Percentiles rank a stretch among this genome's conserved stretches.
Conservation (phyloP, 1,284 basidiomycete species). For the Pterulicium gracile region DNA sequence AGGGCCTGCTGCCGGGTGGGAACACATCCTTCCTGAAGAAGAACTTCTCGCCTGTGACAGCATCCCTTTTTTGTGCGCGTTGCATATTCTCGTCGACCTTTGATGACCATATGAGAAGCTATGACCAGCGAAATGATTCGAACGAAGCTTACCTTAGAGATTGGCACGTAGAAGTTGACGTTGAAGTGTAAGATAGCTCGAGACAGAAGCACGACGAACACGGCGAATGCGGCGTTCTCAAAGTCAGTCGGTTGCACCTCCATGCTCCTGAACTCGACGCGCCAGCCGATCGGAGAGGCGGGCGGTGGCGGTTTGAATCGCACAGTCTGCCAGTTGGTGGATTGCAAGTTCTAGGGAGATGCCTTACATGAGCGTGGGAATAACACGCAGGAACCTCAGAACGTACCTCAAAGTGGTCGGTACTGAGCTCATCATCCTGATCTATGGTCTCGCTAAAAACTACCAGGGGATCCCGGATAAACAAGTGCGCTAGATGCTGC, state of each 20-base stretch:
- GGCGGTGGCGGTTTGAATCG: slow-evolving; percentile 97
- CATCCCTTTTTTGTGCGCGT: slow-evolving; percentile 80
- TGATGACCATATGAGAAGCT: background rate
- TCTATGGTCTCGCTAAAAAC: slow-evolving; percentile 92
- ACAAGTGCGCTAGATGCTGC: slow-evolving; percentile 90
- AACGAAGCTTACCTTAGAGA: slow-evolving; percentile 84
- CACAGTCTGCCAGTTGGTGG: slow-evolving; percentile 99
- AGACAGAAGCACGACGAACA: slow-evolving; percentile 91
- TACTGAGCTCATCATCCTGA: slow-evolving; percentile 81
- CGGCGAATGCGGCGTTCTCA: slow-evolving; percentile 94
- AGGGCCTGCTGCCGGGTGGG: slow-evolving; percentile 37
- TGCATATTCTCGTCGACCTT: slow-evolving; percentile 98
- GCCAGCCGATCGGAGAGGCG: slow-evolving; percentile 90
- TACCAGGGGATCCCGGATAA: slow-evolving; percentile 96
- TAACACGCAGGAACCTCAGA: background rate
- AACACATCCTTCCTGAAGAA: slow-evolving; percentile 88
- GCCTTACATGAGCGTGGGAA: slow-evolving; percentile 7
- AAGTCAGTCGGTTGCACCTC: slow-evolving; percentile 99
- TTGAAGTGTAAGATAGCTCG: slow-evolving; percentile 88
- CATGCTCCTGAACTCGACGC: slow-evolving; percentile 98
- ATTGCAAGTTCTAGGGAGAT: slow-evolving; percentile 79
- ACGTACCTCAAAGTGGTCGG: slow-evolving; percentile 90
- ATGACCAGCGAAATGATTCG: slow-evolving; percentile 10
- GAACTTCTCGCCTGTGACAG: slow-evolving; percentile 66
- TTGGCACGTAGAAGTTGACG: slow-evolving; percentile 93